phyloP scores from a whole-genome alignment of 441 rosid species.

The Codiaeum variegatum region DNA sequence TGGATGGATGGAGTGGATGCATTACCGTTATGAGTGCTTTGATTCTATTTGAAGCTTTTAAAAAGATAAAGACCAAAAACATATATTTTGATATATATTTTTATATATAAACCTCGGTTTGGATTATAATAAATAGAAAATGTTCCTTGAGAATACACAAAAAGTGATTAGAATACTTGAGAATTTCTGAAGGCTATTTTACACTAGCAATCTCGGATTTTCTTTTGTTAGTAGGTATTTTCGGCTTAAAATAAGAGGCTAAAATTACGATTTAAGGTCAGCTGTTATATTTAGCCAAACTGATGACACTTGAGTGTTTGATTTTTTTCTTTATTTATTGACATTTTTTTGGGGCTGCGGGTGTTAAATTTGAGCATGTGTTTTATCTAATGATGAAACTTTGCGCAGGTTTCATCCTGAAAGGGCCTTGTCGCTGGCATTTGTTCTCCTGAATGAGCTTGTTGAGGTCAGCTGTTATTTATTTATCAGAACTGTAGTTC shows the following conservation, averaged over 20 bases:
- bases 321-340: background rate
- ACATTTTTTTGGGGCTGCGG: background rate
- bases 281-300: background rate
- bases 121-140: background rate
- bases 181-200: background rate
- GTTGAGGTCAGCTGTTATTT: conserved; percentile 48
- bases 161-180: background rate
- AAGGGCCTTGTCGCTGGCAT: conserved; percentile 70
- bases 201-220: background rate
- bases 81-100: too few species aligned
- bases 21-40: background rate
- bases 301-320: background rate
- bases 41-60: background rate
- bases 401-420: conserved; percentile 67
- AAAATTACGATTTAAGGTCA: background rate
- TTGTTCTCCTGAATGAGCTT: conserved; percentile 59
- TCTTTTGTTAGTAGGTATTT: background rate
- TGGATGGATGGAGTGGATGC: background rate
- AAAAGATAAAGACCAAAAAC: background rate
- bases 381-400: conserved; percentile 9
- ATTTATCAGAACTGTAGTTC: background rate
- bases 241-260: background rate
- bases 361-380: background rate
- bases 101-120: too few species aligned
- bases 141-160: background rate